Evolutionary conservation across 1,284 basidiomycete genomes (phyloP), one percentile per base, ranked within the genome.

Genomic region (Puccinia polysora): DNA sequence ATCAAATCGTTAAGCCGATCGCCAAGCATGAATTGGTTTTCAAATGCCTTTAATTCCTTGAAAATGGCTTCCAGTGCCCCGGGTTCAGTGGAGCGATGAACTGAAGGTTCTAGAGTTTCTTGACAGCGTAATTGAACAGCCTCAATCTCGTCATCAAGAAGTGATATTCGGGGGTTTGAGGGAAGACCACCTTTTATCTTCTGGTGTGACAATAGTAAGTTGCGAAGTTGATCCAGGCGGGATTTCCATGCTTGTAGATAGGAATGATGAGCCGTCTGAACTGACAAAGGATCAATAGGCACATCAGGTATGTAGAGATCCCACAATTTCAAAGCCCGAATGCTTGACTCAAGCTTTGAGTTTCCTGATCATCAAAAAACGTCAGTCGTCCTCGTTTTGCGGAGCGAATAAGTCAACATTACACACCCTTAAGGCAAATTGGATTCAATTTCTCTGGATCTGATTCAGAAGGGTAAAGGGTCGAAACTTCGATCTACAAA

Each of bases 271-370:
- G 69, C 69, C 5, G 69, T 71, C 43, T 52, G 56, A 23, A 71
- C 69, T 8, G 69, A 71, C 45, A 71, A 30, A 14, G 69, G 69
- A 50, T 71, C 69, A 15, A 71, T 71, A 15, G 69, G 69, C 32
- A 71, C 38, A 20, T 71, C 69, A 20, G 69, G 58, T n/a, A 71
- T 38, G 38, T 71, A 71, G 30, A 56, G 36, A n/a, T n/a, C 36
- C 69, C 69, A 71, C 25, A 71, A 32, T 30, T 25, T 28, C 25
- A 63, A 12, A 38, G 59, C 69, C 23, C 69, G 69, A 32, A 25
- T 25, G 45, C 10, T 25, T 6, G 28, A 49, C 4, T 45, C 40
- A 4, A 34, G 30, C 20, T 45, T 45, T 50, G 43, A 50, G 36
- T 64, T 8, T n/a, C n/a, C n/a, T n/a, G n/a, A n/a, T n/a, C n/a